A percentile compares a stretch with the other conserved stretches of the same genome.
These are phyloP conservation scores for Auricularia heimuer DNA, from an alignment of 768 basidiomycete genomes.

Conservation along the genomic window DNA sequence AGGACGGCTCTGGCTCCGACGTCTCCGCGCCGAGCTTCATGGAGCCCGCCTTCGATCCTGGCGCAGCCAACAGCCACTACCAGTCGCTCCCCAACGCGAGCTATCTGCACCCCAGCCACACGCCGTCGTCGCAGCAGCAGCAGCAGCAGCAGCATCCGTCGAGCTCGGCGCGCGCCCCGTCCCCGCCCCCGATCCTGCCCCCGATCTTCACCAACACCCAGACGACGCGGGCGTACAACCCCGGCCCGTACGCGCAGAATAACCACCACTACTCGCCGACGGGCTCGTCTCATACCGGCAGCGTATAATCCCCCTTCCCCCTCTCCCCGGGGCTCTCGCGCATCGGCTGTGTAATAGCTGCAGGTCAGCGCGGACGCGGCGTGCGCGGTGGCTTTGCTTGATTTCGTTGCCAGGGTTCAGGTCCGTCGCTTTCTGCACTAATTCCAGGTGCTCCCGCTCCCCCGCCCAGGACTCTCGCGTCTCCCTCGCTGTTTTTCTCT, in stretches of 20 bases:
- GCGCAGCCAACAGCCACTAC: background rate
- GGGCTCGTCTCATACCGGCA: too few species aligned
- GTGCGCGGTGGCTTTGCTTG: too few species aligned
- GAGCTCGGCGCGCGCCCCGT: background rate
- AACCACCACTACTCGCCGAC: background rate
- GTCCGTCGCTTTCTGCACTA: too few species aligned
- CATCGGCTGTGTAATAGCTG: too few species aligned
- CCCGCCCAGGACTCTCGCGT: too few species aligned
- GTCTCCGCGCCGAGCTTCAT: slow-evolving; percentile 1
- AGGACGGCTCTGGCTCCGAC: background rate
- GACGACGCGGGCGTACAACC: background rate
- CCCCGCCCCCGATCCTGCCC: background rate
- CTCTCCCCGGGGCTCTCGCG: too few species aligned
- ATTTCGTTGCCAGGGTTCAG: too few species aligned
- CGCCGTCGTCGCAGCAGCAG: background rate
- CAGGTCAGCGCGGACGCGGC: too few species aligned
- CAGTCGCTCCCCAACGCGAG: background rate
- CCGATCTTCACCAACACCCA: background rate
- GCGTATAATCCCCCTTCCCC: too few species aligned
- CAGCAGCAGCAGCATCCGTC: background rate
- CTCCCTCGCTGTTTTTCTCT: too few species aligned
- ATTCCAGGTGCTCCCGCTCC: too few species aligned
- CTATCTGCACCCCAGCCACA: background rate
- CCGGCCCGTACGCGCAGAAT: background rate
- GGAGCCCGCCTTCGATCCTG: background rate